Base-by-base conservation (phyloP, 2,329 filamentous ascomycete genomes). In the Nemania sp. region DNA sequence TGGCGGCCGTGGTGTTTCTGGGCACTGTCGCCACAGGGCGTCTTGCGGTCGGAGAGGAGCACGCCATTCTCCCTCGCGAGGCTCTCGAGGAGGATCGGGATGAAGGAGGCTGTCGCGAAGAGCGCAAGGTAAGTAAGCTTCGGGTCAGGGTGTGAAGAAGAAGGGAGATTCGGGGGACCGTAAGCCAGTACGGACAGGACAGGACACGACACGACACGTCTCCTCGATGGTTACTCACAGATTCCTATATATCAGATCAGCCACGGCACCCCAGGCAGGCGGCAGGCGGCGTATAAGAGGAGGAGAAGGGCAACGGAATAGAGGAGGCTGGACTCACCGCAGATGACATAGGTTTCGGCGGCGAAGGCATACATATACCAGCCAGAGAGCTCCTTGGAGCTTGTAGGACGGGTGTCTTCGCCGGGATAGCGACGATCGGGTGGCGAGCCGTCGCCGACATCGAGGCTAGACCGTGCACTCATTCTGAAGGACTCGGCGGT, bases 361-460 rank as follows among this genome's bases (percentile, higher is more conserved):
- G 95, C 95, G 82, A 96, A 98, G 43, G 90, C 90, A 79, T 98
- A 98, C 74, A 90, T 89, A 77, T 98, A 99, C 91, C 96, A 99
- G 69, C 94, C 95, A 40, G 87, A 81, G 62, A 98, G 84, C 83
- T 99, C 95, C 76, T 90, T 94, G 68, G 79, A 80, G 75, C 91
- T 97, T 10, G 95, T 98, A 57, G 90, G 85, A n/a, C 94, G 84
- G 21, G 87, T 90, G 76, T 99, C 95, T 74, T 98, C 92, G 63
- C 90, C 92, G 2, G 83, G 81, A 74, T 96, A 97, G 59, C 85
- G 82, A 56, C 85, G 66, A n/a, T 37, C 7, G 59, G 75, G 75
- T 62, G 67, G 67, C 64, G 67, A 66, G 58, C 73, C 76, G 21
- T 63, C 57, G 65, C 73, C 77, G 65, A 73, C 69, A 65, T 78